Evolutionary conservation across 129 eudicot genomes (phyloP).

Genomic region (Centrapalus pauciflorus): DNA sequence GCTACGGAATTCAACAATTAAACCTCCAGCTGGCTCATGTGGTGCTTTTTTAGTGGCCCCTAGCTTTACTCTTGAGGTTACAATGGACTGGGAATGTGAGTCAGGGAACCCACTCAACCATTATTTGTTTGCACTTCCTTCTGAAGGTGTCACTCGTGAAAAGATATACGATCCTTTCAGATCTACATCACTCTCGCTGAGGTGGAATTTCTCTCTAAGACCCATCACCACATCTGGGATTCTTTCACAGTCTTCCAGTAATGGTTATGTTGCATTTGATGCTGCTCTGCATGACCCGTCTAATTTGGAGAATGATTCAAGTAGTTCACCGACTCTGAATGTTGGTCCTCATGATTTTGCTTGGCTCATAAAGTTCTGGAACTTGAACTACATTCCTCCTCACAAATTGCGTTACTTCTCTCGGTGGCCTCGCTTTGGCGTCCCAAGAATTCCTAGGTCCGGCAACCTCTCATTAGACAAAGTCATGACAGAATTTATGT

Average conservation of each 20-base stretch:
- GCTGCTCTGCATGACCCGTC: conserved; percentile 37
- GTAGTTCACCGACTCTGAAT: conserved; percentile 54
- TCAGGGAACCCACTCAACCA: conserved; percentile 91
- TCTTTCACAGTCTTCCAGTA: conserved; percentile 41
- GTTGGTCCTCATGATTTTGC: conserved; percentile 95
- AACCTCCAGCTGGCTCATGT: conserved; percentile 54
- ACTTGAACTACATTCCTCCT: conserved; percentile 81
- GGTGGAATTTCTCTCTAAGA: conserved; percentile 81
- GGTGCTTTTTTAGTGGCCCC: conserved; percentile 80
- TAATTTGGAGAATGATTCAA: conserved; percentile 30
- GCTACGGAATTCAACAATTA: conserved; percentile 50
- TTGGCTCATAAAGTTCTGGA: conserved; percentile 87
- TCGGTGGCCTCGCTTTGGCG: conserved; percentile 95
- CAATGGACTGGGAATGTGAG: conserved; percentile 96
- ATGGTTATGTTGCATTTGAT: conserved; percentile 32
- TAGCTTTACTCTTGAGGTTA: conserved; percentile 67
- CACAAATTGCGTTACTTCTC: conserved; percentile 83
- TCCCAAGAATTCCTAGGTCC: conserved; percentile 88
- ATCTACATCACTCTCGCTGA: conserved; percentile 79
- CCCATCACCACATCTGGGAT: conserved; percentile 36
- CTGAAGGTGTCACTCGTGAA: conserved; percentile 72
- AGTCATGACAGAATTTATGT: conserved; percentile 97
- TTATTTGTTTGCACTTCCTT: conserved; percentile 85
- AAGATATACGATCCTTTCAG: conserved; percentile 81
- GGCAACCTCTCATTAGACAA: conserved; percentile 89